A percentile compares a stretch with the other conserved stretches of the same genome.
Evolutionary conservation across 352 stramenopile species (phyloP).

Genomic region (Phytophthora fragariae): DNA sequence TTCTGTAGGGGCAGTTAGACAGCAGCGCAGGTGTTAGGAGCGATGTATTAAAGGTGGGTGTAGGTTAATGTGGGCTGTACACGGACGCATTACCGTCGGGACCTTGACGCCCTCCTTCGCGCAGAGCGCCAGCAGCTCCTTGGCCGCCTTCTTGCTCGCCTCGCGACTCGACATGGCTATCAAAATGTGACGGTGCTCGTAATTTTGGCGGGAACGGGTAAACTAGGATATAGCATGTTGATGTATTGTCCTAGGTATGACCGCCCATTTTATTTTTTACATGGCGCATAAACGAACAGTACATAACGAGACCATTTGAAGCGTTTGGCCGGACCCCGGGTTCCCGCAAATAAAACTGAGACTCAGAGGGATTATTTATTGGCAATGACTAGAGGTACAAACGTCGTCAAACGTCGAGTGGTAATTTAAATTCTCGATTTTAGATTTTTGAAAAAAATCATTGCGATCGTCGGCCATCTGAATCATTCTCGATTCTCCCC

Average conservation of each 20-base stretch:
- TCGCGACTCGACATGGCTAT: constrained; percentile 40
- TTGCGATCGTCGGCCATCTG: no score
- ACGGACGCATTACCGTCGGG: constrained; percentile 57
- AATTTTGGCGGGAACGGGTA: constrained; percentile 7
- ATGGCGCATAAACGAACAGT: no score
- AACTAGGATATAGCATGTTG: background rate
- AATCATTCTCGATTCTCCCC: no score
- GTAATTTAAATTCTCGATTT: no score
- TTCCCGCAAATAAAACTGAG: no score
- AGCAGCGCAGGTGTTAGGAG: background rate
- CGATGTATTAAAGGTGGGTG: background rate
- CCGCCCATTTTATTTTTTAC: no score
- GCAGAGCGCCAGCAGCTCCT: constrained; percentile 85
- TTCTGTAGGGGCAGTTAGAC: constrained; percentile 41
- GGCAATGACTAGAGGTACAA: no score
- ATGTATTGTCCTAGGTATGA: background rate
- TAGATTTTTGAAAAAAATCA: no score
- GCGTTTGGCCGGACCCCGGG: no score
- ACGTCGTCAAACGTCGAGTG: no score
- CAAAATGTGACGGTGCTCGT: background rate
- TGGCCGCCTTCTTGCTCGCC: constrained; percentile 61
- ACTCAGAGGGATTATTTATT: no score
- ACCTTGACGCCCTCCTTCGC: constrained; percentile 80
- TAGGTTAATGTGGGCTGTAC: background rate
- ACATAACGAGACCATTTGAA: no score